Base-by-base conservation (phyloP, 805 yeast genomes). In the Lachancea dasiensis region DNA sequence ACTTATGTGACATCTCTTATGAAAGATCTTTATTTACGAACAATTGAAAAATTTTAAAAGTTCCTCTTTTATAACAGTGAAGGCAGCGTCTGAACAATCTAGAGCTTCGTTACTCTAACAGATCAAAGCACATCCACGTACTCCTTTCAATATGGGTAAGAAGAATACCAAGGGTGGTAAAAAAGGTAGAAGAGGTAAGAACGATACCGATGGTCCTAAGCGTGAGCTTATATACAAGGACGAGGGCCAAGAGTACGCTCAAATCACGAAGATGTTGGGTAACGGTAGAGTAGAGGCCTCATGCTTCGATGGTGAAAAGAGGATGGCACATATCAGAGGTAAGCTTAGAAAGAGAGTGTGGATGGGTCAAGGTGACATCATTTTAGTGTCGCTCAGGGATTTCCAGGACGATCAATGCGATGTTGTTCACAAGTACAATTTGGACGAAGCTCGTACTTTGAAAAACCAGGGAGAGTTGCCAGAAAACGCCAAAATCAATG, bases 331-430 rank as follows among this genome's bases (percentile, higher is more conserved):
- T 62, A 92, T 92, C 60, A 86, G 99, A 75, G 99, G 99, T 56
- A 92, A 92, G 64, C 77, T 92, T 69, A 85, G 99, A 77, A 92
- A 92, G 81, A 92, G 90, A 77, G 98, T 92, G 45, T 92, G 99
- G 99, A 89, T 92, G 86, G 85, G 85, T 33, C 97, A 87, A 65
- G 98, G 98, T 70, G 99, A 92, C 63, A 92, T 92, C 54, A 86
- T 92, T 52, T 72, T 92, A 60, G 92, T 90, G 33, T 89, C 96
- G 6, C 77, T 92, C 55, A 87, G 99, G 75, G 99, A 92, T 59
- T 92, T 92, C 79, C 97, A 92, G 69, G 97, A 90, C 58, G 95
- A 86, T 46, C 95, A 85, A 65, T 92, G 97, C 72, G 99, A 92
- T 64, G 97, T 92, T 51, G 90, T 92, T 41, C 94, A 90, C 66